These are phyloP conservation scores for Graphilbum sp. DNA, from an alignment of 2,329 filamentous ascomycete species.

Conservation along the genomic window DNA sequence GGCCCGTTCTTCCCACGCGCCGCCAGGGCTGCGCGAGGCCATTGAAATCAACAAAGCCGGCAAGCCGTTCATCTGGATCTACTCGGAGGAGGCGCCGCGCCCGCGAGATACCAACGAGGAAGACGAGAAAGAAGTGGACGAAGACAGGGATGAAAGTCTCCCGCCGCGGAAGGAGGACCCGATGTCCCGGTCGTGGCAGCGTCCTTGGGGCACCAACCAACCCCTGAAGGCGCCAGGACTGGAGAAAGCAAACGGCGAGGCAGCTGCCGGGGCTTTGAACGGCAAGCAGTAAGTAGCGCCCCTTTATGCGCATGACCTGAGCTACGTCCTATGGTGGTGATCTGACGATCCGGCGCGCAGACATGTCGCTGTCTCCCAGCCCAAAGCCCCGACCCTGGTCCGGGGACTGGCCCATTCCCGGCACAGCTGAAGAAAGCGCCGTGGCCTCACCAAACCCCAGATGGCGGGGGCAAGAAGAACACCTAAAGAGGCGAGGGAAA, in stretches of 20 bases:
- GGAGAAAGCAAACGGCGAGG: neutral
- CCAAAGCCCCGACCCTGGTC: too few relatives aligned
- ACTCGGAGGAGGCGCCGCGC: neutral
- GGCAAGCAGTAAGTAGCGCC: neutral
- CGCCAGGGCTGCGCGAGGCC: neutral
- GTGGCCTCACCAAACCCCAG: too few relatives aligned
- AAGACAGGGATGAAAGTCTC: neutral
- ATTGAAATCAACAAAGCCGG: slow-evolving; percentile 4
- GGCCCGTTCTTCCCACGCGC: neutral
- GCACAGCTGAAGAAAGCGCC: neutral
- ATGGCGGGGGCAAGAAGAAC: too few relatives aligned
- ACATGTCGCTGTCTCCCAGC: too few relatives aligned
- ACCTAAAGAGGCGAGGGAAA: too few relatives aligned
- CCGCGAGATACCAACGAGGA: neutral
- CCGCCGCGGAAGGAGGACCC: neutral
- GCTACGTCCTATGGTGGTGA: too few relatives aligned
- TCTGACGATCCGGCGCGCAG: too few relatives aligned
- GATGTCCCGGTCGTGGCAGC: neutral
- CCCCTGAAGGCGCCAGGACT: neutral
- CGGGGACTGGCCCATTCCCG: neutral
- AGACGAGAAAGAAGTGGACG: neutral
- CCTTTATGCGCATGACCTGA: too few relatives aligned
- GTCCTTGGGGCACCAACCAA: neutral
- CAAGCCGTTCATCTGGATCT: slow-evolving; percentile 3
- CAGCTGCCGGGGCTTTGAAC: neutral